Base-by-base conservation (phyloP, 2,329 filamentous ascomycete species). In the Sclerotinia subarctica region DNA sequence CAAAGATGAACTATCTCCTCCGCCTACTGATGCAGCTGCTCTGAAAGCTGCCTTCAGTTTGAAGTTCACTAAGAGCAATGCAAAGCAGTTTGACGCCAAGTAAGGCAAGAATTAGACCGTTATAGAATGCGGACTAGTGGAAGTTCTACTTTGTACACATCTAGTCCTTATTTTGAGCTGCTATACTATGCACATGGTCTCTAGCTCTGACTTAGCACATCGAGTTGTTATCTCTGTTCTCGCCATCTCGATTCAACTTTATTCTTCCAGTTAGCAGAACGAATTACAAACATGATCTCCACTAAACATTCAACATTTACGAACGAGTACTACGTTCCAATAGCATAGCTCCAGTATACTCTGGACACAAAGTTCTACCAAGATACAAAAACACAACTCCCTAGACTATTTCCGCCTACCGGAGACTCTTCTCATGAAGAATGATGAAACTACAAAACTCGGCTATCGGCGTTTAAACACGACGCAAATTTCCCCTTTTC, bases 101-200 rank as follows among this genome's bases (percentile, higher is more conserved):
- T 38, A 7, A 15, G 17, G 7, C 29, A 49, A 5, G 4, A 49
- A 26, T 19, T 62, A 51, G 8, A 2, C 7, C 4, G 1, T 51
- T 35, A 13, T 2, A 2, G 10, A 1, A 19, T 38, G 0, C 1
- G 3, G 15, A 5, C 5, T 6, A 0, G 15, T 21, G 29, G 29
- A 29, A 29, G 0, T n/a, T 15, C 21, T 62, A 17, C 0, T 35
- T 29, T 29, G 29, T 29, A 29, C 5, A 42, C 13, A 13, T 42
- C 38, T 15, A 35, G 29, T 29, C 29, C 29, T 29, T 29, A 5
- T 29, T 2, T 29, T 29, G 29, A 29, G 29, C 29, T 29, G 29
- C 35, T 35, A 35, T 35, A 35, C 7, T 35, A 10, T 35, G 24
- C 15, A 11, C 4, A 58, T 19, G 4, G 4, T 0, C 8, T n/a